A percentile compares a stretch with the other conserved stretches of the same genome.
phyloP scores from a whole-genome alignment of 192 early-diverging fungal species.

The Geranomyces variabilis region DNA sequence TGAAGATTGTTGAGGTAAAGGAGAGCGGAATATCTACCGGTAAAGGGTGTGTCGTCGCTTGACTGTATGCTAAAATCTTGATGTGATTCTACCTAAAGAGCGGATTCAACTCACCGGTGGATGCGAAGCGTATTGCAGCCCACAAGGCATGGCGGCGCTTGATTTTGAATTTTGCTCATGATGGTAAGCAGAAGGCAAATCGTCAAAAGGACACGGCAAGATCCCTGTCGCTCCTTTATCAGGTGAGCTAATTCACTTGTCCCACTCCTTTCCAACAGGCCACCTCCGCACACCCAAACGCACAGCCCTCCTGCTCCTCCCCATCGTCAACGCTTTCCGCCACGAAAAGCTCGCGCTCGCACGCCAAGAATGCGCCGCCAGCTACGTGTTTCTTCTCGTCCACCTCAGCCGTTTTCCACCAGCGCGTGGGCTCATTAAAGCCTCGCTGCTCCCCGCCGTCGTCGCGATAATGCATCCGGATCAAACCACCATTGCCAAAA shows the following conservation, averaged over 20 bases:
- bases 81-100: too few relatives aligned
- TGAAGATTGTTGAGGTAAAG: constrained; percentile 19
- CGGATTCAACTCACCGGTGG: constrained; percentile 15
- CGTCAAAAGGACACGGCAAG: too few relatives aligned
- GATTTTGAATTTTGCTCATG: constrained; percentile 21
- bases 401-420: constrained; percentile 12
- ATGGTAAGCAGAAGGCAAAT: constrained; percentile 9
- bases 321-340: constrained; percentile 12
- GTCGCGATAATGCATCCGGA: neutral
- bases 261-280: neutral
- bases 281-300: constrained; percentile 21
- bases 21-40: too few relatives aligned
- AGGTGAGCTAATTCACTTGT: too few relatives aligned
- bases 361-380: neutral
- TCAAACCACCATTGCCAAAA: neutral
- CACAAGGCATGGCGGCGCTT: constrained; percentile 21
- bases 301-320: constrained; percentile 1
- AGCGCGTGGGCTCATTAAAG: neutral
- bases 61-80: too few relatives aligned
- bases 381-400: constrained; percentile 20
- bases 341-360: constrained; percentile 5
- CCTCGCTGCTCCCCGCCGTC: constrained; percentile 1
- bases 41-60: too few relatives aligned
- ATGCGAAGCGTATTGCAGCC: neutral
- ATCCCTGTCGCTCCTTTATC: too few relatives aligned